Conservation (phyloP, 148 eudicot genomes). For the Diospyros lotus region DNA sequence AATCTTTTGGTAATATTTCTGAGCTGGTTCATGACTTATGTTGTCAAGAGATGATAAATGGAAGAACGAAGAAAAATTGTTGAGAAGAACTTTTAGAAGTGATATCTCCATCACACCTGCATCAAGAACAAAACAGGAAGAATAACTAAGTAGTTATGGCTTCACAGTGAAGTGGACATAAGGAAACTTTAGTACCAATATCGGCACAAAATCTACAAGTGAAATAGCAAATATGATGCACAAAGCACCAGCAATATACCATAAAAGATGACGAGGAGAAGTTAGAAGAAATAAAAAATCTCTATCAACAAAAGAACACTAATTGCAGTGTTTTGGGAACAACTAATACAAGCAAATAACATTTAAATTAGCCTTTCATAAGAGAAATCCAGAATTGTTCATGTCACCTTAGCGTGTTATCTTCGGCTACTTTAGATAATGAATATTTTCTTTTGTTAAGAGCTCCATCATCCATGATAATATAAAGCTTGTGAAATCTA, state of each 20-base stretch:
- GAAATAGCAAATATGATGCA: neutral
- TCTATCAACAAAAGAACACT: neutral
- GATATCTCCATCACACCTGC: conserved; percentile 88
- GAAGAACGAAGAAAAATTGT: conserved; percentile 57
- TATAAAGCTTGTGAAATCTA: neutral
- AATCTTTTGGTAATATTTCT: conserved; percentile 52
- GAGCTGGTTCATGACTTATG: conserved; percentile 50
- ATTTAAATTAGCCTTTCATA: neutral
- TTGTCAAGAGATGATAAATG: conserved; percentile 48
- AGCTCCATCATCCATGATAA: neutral
- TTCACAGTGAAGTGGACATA: neutral
- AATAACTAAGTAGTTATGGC: neutral
- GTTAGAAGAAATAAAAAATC: too few species aligned
- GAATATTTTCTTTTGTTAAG: neutral
- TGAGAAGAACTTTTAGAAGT: conserved; percentile 64
- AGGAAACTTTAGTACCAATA: neutral
- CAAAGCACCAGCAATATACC: neutral
- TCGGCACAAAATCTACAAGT: neutral
- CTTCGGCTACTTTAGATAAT: neutral
- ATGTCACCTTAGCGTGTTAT: neutral
- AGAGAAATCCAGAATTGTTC: neutral
- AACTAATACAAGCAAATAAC: neutral
- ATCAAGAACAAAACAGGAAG: conserved; percentile 6
- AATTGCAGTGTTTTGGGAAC: neutral
- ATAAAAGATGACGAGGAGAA: neutral